Percentiles rank a stretch among this genome's conserved stretches.
phyloP scores from a whole-genome alignment of 768 basidiomycete species.

The Daedaleopsis nitida region DNA sequence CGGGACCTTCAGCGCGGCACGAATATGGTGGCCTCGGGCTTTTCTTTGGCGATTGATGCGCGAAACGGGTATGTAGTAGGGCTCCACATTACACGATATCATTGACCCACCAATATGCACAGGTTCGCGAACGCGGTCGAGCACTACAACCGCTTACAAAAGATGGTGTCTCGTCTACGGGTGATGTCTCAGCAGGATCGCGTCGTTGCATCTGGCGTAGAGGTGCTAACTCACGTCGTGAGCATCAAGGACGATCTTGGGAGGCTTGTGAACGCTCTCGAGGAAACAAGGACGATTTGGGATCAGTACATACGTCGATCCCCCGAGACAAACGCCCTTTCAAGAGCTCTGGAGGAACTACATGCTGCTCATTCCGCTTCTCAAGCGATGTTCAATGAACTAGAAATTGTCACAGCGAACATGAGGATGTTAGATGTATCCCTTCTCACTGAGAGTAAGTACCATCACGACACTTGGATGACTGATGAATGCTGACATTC shows the following conservation, averaged over 20 bases:
- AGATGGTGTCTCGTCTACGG: slow-evolving; percentile 12
- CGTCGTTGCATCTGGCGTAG: slow-evolving; percentile 29
- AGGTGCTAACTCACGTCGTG: slow-evolving; percentile 24
- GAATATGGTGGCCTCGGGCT: slow-evolving; percentile 77
- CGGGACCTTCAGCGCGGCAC: slow-evolving; percentile 83
- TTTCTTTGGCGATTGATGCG: slow-evolving; percentile 63
- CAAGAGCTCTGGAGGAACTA: slow-evolving; percentile 17
- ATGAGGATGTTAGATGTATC: slow-evolving; percentile 31
- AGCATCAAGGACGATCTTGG: slow-evolving; percentile 29
- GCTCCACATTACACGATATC: background rate
- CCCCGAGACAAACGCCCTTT: slow-evolving; percentile 35
- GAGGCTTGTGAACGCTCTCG: slow-evolving; percentile 33
- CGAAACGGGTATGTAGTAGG: slow-evolving; percentile 58
- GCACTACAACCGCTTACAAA: slow-evolving; percentile 7
- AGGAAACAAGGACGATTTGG: slow-evolving; percentile 25
- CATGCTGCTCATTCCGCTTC: slow-evolving; percentile 22
- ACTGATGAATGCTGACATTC: background rate
- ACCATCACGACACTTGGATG: background rate
- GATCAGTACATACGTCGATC: slow-evolving; percentile 24
- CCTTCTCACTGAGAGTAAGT: slow-evolving; percentile 41
- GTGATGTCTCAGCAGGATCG: slow-evolving; percentile 12
- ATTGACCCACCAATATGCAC: slow-evolving; percentile 29
- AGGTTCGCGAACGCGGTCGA: slow-evolving; percentile 11
- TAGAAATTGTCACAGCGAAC: slow-evolving; percentile 27
- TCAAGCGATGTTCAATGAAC: slow-evolving; percentile 21